A percentile compares a stretch with the other conserved stretches of the same genome.
phyloP scores from a whole-genome alignment of 345 rosid species.

The Brassica rapa region DNA sequence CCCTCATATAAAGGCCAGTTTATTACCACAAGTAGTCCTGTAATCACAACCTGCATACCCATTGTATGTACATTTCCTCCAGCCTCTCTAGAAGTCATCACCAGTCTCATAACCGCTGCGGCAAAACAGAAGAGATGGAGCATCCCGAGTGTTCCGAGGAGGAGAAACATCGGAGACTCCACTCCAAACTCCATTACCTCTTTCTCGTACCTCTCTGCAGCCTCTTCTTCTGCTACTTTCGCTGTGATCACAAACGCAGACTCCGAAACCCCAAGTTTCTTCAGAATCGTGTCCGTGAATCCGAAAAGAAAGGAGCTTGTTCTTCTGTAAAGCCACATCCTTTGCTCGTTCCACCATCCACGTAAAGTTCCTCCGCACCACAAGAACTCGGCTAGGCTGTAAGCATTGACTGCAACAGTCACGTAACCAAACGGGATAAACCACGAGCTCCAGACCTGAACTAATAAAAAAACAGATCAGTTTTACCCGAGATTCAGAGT shows the following conservation, averaged over 20 bases:
- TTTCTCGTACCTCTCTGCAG: conserved; percentile 45
- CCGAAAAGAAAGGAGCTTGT: conserved; percentile 70
- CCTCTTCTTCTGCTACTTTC: conserved; percentile 69
- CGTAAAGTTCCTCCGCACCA: conserved; percentile 57
- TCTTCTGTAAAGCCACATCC: conserved; percentile 76
- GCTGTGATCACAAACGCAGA: conserved; percentile 59
- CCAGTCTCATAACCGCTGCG: conserved; percentile 23
- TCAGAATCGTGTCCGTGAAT: conserved; percentile 49
- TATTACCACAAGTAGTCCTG: conserved; percentile 52
- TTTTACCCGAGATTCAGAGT: too few species aligned
- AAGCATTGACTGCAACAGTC: conserved; percentile 32
- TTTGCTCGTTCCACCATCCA: conserved; percentile 80
- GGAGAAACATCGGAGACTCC: conserved; percentile 57
- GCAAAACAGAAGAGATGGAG: conserved; percentile 55
- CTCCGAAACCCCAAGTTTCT: conserved; percentile 48
- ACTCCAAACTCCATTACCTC: conserved; percentile 80
- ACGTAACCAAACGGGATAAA: conserved; percentile 63
- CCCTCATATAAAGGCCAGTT: conserved; percentile 70
- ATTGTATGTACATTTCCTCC: conserved; percentile 32
- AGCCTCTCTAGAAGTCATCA: background rate
- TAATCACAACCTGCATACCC: conserved; percentile 52
- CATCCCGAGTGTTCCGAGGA: conserved; percentile 62
- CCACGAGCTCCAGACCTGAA: conserved; percentile 65
- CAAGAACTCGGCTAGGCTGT: conserved; percentile 56
- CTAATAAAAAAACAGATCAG: background rate